Percentiles rank a stretch among this genome's conserved stretches.
Evolutionary conservation across 208 protist species (phyloP).

Genomic region (Trypanosoma melophagium): DNA sequence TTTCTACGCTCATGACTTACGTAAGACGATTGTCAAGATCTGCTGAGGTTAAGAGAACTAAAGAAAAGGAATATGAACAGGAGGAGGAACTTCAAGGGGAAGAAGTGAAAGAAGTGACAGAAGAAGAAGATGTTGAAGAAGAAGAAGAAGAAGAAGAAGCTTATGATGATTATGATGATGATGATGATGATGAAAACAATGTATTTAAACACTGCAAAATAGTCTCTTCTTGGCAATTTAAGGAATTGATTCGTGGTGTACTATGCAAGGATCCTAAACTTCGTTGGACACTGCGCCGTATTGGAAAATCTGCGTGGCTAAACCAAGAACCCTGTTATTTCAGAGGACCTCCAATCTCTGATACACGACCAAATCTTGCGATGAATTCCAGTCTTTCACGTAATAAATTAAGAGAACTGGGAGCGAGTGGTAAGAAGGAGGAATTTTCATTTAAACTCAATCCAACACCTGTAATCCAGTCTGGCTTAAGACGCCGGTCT

Average conservation of each 20-base stretch:
- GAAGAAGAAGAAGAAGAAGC: not conserved
- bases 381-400: no score
- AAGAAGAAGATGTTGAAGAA: not conserved
- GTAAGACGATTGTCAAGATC: no score
- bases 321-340: not conserved
- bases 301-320: constrained; percentile 12
- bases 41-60: no score
- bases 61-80: no score
- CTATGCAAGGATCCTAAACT: constrained; percentile 52
- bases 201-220: not conserved
- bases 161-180: not conserved
- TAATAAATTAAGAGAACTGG: no score
- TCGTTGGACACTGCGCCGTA: constrained; percentile 30
- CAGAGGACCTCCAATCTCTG: not conserved
- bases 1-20: no score
- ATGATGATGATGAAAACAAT: not conserved
- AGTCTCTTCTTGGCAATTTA: constrained; percentile 32
- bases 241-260: constrained; percentile 46
- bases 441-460: no score
- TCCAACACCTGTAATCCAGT: no score
- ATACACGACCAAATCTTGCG: no score
- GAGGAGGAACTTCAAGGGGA: not conserved
- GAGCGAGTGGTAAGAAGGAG: no score
- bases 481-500: no score
- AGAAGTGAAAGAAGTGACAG: not conserved